Base-by-base conservation (phyloP, 108 stramenopile genomes). In the Conticribra weissflogii region DNA sequence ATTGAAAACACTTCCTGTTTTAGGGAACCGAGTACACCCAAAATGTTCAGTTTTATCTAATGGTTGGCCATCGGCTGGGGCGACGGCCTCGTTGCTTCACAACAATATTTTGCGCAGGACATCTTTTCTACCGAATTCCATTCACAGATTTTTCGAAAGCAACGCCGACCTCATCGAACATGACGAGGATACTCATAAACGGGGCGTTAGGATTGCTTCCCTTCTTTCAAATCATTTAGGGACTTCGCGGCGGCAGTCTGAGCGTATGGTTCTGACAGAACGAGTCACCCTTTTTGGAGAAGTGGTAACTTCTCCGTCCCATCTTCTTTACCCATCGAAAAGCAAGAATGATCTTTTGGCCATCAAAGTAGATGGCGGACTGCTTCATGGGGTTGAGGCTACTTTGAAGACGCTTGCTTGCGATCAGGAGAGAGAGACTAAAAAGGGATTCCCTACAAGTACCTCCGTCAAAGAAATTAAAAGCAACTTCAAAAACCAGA, bases 261-360 rank as follows among this genome's bases (percentile, higher is more conserved):
- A 88, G 68, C 59, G 83, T 51, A 68, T 86, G 76, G 88, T 93
- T 9, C 46, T 74, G 3, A 24, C 60, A 24, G 88, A 87, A 28
- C 59, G 78, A 14, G 89, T 93, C 19, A 88, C 88, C 12, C 17
- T 93, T 8, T 76, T 72, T 28, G 92, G 92, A 17, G 63, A 83
- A 52, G 59, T 72, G 1, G 62, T 87, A 1, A 70, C 33, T 3
- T 34, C 30, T 50, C 89, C 92, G 12, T 47, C 66, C 0, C 57
- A 77, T 41, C 58, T 49, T 56, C 34, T 79, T 30, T 52, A 12
- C 25, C 66, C 71, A n/a, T 47, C 68, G 18, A 44, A 81, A 16
- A 51, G 70, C 24, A 45, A 71, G 2, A 62, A 62, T 36, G 30
- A 32, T 29, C 16, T 31, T 32, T 33, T 63, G 15, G 67, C 74